Conservation (phyloP, 768 basidiomycete species). For the Trametes cubensis region DNA sequence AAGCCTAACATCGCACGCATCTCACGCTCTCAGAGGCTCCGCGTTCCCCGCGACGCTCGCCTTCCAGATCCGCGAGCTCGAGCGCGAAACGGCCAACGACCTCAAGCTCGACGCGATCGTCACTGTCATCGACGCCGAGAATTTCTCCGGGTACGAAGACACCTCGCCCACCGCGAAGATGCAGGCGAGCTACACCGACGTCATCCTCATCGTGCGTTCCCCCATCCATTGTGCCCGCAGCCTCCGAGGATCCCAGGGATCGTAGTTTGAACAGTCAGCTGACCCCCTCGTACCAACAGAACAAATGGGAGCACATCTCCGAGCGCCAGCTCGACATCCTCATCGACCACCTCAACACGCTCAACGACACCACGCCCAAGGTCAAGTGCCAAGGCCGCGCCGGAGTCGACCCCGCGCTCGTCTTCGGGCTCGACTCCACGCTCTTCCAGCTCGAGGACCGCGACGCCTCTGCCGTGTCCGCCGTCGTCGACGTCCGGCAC, state of each 20-base stretch:
- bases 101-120: constrained; percentile 88
- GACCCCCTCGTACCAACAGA: constrained; percentile 46
- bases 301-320: constrained; percentile 88
- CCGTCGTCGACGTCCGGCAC: constrained; percentile 40
- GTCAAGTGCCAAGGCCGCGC: constrained; percentile 64
- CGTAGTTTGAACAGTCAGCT: too few species aligned
- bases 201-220: constrained; percentile 74
- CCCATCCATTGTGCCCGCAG: too few species aligned
- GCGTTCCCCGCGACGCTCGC: constrained; percentile 96
- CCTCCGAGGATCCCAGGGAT: too few species aligned
- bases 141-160: constrained; percentile 93
- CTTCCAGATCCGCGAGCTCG: constrained; percentile 90
- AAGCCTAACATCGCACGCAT: too few species aligned
- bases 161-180: constrained; percentile 89
- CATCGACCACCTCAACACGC: constrained; percentile 82
- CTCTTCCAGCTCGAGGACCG: constrained; percentile 50
- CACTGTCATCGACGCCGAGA: constrained; percentile 90
- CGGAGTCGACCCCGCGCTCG: constrained; percentile 74
- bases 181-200: constrained; percentile 94
- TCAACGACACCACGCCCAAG: constrained; percentile 91
- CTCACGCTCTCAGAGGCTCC: constrained; percentile 62
- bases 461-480: constrained; percentile 21
- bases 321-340: constrained; percentile 81
- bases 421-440: constrained; percentile 91
- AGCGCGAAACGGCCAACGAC: constrained; percentile 71